Conservation (phyloP, 306 rosid species). For the Vigna trinervia region DNA sequence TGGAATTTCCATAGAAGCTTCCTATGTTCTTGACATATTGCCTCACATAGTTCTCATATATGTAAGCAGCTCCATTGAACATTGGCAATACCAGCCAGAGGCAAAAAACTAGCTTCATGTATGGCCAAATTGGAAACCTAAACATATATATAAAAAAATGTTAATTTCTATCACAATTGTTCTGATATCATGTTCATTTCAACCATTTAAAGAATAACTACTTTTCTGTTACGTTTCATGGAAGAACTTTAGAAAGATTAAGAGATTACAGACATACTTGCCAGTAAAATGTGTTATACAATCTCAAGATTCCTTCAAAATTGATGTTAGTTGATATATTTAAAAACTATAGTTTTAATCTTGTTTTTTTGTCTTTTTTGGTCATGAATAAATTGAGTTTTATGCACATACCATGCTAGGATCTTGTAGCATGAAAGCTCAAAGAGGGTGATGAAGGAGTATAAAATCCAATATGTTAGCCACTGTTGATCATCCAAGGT, state of each 20-base stretch:
- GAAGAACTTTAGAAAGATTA: background rate
- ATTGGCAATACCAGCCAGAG: slow-evolving; percentile 78
- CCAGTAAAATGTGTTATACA: background rate
- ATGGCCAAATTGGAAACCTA: slow-evolving; percentile 81
- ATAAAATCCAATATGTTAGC: slow-evolving; percentile 83
- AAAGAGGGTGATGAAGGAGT: slow-evolving; percentile 71
- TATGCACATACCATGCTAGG: slow-evolving; percentile 60
- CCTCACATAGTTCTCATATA: slow-evolving; percentile 52
- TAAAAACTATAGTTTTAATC: background rate
- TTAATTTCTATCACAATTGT: too few species aligned
- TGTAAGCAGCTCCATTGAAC: slow-evolving; percentile 82
- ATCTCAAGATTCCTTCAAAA: background rate
- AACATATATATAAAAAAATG: background rate
- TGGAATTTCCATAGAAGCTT: slow-evolving; percentile 39
- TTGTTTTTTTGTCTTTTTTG: background rate
- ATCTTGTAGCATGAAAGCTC: slow-evolving; percentile 68
- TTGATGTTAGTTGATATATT: background rate
- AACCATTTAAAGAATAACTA: background rate
- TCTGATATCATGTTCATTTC: background rate
- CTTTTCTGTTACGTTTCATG: background rate
- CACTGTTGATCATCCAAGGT: slow-evolving; percentile 82
- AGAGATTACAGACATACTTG: background rate
- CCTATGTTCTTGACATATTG: background rate
- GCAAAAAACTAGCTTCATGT: slow-evolving; percentile 69
- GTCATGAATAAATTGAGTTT: background rate